A percentile compares a stretch with the other conserved stretches of the same genome.
Conservation (phyloP, 805 yeast genomes). For the Cyberlindnera meyerae region DNA sequence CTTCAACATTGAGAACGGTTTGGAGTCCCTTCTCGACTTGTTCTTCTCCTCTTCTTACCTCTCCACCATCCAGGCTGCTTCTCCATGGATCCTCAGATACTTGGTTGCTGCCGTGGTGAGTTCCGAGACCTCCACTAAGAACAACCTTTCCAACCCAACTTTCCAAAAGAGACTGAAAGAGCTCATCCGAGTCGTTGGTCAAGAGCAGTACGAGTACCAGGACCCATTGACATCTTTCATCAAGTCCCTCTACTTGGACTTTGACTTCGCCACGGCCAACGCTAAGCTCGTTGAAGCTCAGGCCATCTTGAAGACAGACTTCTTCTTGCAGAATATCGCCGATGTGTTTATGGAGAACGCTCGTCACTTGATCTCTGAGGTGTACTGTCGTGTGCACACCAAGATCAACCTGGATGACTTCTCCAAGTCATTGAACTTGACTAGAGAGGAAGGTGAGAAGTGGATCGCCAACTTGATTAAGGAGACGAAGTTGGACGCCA, state of each 20-base stretch:
- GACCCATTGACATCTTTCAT: slow-evolving; percentile 62
- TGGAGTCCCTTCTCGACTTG: slow-evolving; percentile 50
- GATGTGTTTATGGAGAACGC: slow-evolving; percentile 41
- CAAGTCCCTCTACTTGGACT: slow-evolving; percentile 50
- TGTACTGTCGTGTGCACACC: slow-evolving; percentile 50
- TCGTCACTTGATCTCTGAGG: slow-evolving; percentile 46
- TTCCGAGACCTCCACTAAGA: slow-evolving; percentile 28
- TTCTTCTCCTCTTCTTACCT: slow-evolving; percentile 56
- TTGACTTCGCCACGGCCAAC: slow-evolving; percentile 52
- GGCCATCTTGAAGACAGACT: slow-evolving; percentile 47
- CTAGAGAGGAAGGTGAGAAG: slow-evolving; percentile 44
- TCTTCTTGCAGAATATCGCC: slow-evolving; percentile 44
- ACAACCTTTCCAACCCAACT: slow-evolving; percentile 26
- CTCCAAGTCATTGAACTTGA: slow-evolving; percentile 39
- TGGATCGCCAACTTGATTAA: slow-evolving; percentile 47
- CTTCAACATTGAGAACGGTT: slow-evolving; percentile 47
- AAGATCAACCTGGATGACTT: slow-evolving; percentile 42
- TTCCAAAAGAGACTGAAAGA: slow-evolving; percentile 55
- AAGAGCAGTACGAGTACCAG: slow-evolving; percentile 58
- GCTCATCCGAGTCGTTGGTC: slow-evolving; percentile 49
- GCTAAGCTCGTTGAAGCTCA: slow-evolving; percentile 43
- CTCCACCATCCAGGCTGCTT: slow-evolving; percentile 63
- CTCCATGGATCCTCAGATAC: slow-evolving; percentile 69
- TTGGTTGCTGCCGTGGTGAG: slow-evolving; percentile 55
- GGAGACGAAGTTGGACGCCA: slow-evolving; percentile 48